phyloP scores from a whole-genome alignment of 1,284 basidiomycete genomes.

The Malassezia globosa region DNA sequence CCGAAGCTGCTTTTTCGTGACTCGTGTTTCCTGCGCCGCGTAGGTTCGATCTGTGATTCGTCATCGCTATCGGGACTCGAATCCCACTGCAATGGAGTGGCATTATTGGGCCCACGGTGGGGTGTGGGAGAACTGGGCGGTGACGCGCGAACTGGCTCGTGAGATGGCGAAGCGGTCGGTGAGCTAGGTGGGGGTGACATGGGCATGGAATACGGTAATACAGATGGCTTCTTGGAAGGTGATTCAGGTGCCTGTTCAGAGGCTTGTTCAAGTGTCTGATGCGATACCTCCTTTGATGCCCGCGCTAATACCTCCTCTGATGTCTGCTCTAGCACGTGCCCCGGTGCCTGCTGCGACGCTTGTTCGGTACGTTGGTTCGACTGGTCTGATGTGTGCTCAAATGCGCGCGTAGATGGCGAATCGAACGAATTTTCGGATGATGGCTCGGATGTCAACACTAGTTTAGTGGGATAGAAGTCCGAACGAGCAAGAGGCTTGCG shows the following conservation, averaged over 20 bases:
- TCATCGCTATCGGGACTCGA: constrained; percentile 3
- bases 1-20: background rate
- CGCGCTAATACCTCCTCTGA: no score
- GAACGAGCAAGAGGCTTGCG: background rate
- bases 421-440: no score
- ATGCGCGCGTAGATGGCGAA: no score
- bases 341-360: no score
- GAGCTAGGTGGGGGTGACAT: constrained; percentile 17
- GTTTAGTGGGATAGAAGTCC: background rate
- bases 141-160: background rate
- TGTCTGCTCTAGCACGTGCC: no score
- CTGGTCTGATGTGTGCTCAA: no score
- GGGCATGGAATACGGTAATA: no score
- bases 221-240: no score
- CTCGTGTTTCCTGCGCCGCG: background rate
- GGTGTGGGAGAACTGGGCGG: constrained; percentile 14
- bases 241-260: no score
- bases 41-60: background rate
- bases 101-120: background rate
- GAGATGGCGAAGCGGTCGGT: constrained; percentile 3
- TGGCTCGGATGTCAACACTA: background rate
- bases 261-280: no score
- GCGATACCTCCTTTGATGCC: no score
- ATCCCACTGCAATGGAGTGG: constrained; percentile 4
- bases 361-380: no score